Evolutionary conservation across 2,329 filamentous ascomycete species (phyloP), one percentile per base, ranked within the genome.

Genomic region (Colletotrichum spaethianum): DNA sequence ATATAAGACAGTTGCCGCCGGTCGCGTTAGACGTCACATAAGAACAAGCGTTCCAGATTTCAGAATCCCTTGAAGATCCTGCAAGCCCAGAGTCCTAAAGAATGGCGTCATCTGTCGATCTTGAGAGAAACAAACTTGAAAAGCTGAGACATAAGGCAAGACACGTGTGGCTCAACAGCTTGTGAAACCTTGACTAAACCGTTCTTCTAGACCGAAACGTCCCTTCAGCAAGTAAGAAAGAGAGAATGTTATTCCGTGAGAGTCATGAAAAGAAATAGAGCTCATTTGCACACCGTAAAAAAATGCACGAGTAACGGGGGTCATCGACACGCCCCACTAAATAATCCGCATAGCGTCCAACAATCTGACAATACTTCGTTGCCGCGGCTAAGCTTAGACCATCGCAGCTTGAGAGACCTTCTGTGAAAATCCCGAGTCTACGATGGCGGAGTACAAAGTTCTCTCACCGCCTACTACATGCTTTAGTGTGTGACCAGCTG

Each of bases 21-120:
- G 5, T n/a, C 9, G 48, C 14, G 31, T n/a, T 26, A 14, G 12
- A 20, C 28, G 3, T 11, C 23, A 20, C n/a, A 42, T 3, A 16
- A 1, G 1, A n/a, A 63, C 33, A 42, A 28, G 33, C 23, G 14
- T 16, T 55, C 9, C 9, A 1, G 20, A 7, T n/a, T 14, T 52
- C n/a, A 0, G 8, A 9, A 14, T 28, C 50, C 57, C 50, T 63
- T 63, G 64, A 42, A 56, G 52, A 67, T 63, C 48, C 20, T 20
- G 9, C 2, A 40, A 28, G 42, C 33, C 52, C 18, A 16, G 14
- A 14, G 52, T 11, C 16, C 50, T 59, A 55, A 26, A 55, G 36
- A 42, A 72, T 72, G 50, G 53, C 59, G 65, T 69, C 69, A 69
- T 68, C 18, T 20, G 48, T 14, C 46, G 12, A 52, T 48, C 28